These are phyloP conservation scores for Aureobasidium subglaciale DNA, from an alignment of 2,329 filamentous ascomycete species.

Conservation along the genomic window DNA sequence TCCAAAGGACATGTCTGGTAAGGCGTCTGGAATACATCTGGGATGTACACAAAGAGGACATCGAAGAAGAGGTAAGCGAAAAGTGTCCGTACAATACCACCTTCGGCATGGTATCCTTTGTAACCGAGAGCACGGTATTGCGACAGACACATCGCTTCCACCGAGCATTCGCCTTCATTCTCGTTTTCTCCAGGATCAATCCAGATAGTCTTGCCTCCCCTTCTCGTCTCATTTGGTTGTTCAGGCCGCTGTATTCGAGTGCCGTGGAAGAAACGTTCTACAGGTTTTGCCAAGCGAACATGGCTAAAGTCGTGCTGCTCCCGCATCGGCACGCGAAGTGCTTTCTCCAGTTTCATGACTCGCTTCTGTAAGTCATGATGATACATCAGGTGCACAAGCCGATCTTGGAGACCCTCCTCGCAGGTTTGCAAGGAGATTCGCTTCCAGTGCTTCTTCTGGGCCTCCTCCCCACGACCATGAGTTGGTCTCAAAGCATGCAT, in stretches of 20 bases:
- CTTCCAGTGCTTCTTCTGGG: slow-evolving; percentile 78
- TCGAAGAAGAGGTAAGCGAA: slow-evolving; percentile 83
- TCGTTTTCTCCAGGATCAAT: slow-evolving; percentile 53
- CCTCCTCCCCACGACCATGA: slow-evolving; percentile 45
- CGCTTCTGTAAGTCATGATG: slow-evolving; percentile 90
- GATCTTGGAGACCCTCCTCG: slow-evolving; percentile 78
- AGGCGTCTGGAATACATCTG: slow-evolving; percentile 93
- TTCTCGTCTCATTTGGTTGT: slow-evolving; percentile 22
- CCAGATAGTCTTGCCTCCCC: slow-evolving; percentile 75
- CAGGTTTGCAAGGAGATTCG: slow-evolving; percentile 70
- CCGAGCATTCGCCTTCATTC: slow-evolving; percentile 63
- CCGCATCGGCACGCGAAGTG: slow-evolving; percentile 72
- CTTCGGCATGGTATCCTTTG: slow-evolving; percentile 93
- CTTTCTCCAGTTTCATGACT: slow-evolving; percentile 81
- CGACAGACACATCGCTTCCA: slow-evolving; percentile 90
- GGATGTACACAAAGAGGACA: slow-evolving; percentile 83
- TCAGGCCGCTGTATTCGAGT: slow-evolving; percentile 54
- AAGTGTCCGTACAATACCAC: slow-evolving; percentile 83
- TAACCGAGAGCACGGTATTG: slow-evolving; percentile 77
- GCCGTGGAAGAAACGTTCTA: slow-evolving; percentile 68
- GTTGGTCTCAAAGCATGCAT: slow-evolving; percentile 59
- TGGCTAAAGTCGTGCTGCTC: slow-evolving; percentile 91
- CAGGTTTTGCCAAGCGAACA: slow-evolving; percentile 66
- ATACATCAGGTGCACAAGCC: slow-evolving; percentile 82
- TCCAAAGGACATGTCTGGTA: slow-evolving; percentile 94